These are phyloP conservation scores for Pichia exigua DNA, from an alignment of 805 yeast genomes.

Conservation along the genomic window DNA sequence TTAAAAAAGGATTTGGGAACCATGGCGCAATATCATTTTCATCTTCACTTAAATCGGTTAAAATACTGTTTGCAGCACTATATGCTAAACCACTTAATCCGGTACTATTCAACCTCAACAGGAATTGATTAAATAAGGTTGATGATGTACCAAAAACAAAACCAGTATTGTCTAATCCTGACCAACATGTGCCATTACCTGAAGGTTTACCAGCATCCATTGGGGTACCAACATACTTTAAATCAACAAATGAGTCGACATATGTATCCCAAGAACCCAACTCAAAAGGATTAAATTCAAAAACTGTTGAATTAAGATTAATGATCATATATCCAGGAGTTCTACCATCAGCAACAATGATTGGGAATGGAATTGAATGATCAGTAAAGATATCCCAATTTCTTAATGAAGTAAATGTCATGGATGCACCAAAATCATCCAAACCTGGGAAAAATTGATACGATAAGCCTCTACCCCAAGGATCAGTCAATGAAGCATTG, in stretches of 20 bases:
- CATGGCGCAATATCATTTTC: slow-evolving; percentile 65
- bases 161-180: slow-evolving; percentile 76
- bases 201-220: slow-evolving; percentile 52
- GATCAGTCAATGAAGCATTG: slow-evolving; percentile 60
- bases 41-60: slow-evolving; percentile 34
- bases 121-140: slow-evolving; percentile 62
- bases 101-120: slow-evolving; percentile 50
- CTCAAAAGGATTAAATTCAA: slow-evolving; percentile 59
- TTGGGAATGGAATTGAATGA: slow-evolving; percentile 67
- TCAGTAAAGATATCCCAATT: slow-evolving; percentile 52
- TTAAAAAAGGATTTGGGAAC: slow-evolving; percentile 63
- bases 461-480: slow-evolving; percentile 73
- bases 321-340: slow-evolving; percentile 52
- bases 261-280: slow-evolving; percentile 87
- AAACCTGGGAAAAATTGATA: slow-evolving; percentile 61
- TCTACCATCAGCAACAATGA: slow-evolving; percentile 57
- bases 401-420: slow-evolving; percentile 50
- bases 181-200: slow-evolving; percentile 38
- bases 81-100: slow-evolving; percentile 40
- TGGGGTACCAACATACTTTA: slow-evolving; percentile 63
- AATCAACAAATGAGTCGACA: slow-evolving; percentile 54
- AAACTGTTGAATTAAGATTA: slow-evolving; percentile 59
- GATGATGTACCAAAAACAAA: slow-evolving; percentile 80
- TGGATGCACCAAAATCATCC: slow-evolving; percentile 55
- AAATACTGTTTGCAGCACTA: slow-evolving; percentile 37